phyloP scores from a whole-genome alignment of 495 filamentous ascomycete genomes.

The Talaromyces stipitatus region DNA sequence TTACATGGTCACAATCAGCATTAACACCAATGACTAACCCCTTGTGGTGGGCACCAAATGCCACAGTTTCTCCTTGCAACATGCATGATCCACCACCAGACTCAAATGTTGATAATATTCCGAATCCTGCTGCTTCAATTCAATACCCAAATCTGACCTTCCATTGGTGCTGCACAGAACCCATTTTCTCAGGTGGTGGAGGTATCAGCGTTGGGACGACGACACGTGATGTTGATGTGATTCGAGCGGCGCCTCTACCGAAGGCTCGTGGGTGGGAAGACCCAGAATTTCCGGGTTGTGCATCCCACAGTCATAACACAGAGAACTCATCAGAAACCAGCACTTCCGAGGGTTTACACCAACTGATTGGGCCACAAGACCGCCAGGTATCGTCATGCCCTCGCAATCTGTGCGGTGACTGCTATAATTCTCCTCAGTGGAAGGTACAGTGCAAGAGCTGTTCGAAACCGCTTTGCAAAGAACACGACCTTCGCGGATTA shows the following conservation, averaged over 20 bases:
- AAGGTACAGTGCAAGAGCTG: slow-evolving; percentile 52
- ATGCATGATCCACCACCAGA: slow-evolving; percentile 44
- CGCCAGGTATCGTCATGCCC: slow-evolving; percentile 44
- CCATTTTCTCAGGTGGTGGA: slow-evolving; percentile 55
- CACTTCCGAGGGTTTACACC: slow-evolving; percentile 46
- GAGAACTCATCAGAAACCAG: slow-evolving; percentile 35
- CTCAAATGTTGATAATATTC: slow-evolving; percentile 23
- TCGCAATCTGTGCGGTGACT: slow-evolving; percentile 53
- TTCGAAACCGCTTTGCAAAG: slow-evolving; percentile 51
- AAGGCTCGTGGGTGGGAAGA: slow-evolving; percentile 48
- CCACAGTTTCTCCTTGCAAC: slow-evolving; percentile 44
- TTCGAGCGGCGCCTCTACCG: slow-evolving; percentile 51
- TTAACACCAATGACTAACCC: slow-evolving; percentile 15
- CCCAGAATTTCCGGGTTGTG: slow-evolving; percentile 39
- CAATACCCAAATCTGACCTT: slow-evolving; percentile 42
- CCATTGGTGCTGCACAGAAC: slow-evolving; percentile 57
- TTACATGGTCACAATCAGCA: slow-evolving; percentile 15
- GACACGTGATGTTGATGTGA: slow-evolving; percentile 45
- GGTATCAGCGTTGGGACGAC: slow-evolving; percentile 50
- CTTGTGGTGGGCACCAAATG: slow-evolving; percentile 54
- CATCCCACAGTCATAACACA: slow-evolving; percentile 36
- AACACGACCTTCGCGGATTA: slow-evolving; percentile 54
- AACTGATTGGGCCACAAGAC: slow-evolving; percentile 38
- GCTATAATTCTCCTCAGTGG: slow-evolving; percentile 50
- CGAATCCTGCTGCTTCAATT: slow-evolving; percentile 18